Base-by-base conservation (phyloP, 495 filamentous ascomycete species). In the Aspergillus cavernicola region DNA sequence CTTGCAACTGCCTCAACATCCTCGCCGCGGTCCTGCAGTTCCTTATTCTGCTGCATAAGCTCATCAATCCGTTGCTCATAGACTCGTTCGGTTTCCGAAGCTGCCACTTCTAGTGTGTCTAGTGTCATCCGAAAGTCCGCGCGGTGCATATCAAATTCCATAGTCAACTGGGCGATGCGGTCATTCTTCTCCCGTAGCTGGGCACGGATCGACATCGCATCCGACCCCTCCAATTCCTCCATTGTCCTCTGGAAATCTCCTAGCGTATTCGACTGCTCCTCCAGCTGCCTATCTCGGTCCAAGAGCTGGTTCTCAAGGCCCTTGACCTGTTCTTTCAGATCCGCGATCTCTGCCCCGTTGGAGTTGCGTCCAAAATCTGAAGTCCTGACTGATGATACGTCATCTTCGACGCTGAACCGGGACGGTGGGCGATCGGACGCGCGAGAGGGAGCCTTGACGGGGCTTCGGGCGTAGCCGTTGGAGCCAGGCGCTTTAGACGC, bases 71-170 rank as follows among this genome's bases (percentile, higher is more conserved):
- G 84, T 63, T 89, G 88, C 66, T 97, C 95, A 61, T 99, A 97
- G 6, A 97, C 92, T n/a, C 93, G 80, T 68, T 97, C 92, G 6
- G 93, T 99, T 70, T 99, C 93, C 0, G 91, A 89, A 59, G 91
- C 95, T 7, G 93, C 95, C 71, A 96, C 84, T 70, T 99, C 93
- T 32, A 99, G 76, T 1, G 92, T 95, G 71, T 99, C 93, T 42
- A 99, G 90, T 15, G 93, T 99, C 65, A 88, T 95, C 52, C 93
- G 77, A 67, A 99, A 99, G 66, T 99, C 93, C 8, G 92, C 93
- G 28, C 93, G 82, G 65, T 99, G 93, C 10, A 86, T 80, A 66
- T 99, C 93, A 57, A 99, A 99, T 63, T 99, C 95, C 4, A 87
- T 83, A 2, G 90, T 97, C 59, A 99, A 77, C 75, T 90, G 84